Evolutionary conservation across 208 protist species (phyloP), one percentile per base, ranked within the genome.

Genomic region (Crithidia expoeki): DNA sequence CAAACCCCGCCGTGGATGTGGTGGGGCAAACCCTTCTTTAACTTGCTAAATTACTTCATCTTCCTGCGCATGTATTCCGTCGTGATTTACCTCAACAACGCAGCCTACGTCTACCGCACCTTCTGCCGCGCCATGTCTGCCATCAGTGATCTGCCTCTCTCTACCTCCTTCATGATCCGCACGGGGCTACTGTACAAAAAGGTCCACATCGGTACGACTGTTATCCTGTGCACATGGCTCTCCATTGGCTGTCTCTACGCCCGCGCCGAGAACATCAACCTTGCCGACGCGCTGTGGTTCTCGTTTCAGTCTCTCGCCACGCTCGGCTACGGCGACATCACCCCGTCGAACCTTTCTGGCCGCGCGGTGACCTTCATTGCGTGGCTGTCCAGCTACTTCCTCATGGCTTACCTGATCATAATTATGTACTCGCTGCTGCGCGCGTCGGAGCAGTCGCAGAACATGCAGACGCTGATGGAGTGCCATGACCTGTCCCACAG

Each of bases 261-360:
- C 30, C 80, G 84, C 50, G 75, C 88, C 19, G 81, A 90, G 65
- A 36, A 30, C 14, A 49, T 80, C n/a, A 63, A 71, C 38, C 46
- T 92, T 5, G 46, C 57, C 33, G 83, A 93, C 36, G 83, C 74
- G 30, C n/a, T 93, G 32, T 96, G 88, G 88, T 93, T 89, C 66
- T 77, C 79, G 33, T 94, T 94, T 51, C 84, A 94, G 72, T 83
- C 90, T 5, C 64, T 94, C 49, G 66, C 84, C 47, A 93, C 88
- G 28, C 63, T 96, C 23, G 88, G 88, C 27, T 94, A 94, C 74
- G 88, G 90, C 53, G 88, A 96, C 78, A 59, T 84, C 53, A 85
- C 86, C 38, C 84, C 90, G 6, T 46, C 76, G 38, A 89, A 79
- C 6, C 51, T 80, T 25, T 44, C 69, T 16, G 88, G 86, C 32